A percentile compares a stretch with the other conserved stretches of the same genome.
phyloP scores from a whole-genome alignment of 164 flowering plant species.

The Piper longum region DNA sequence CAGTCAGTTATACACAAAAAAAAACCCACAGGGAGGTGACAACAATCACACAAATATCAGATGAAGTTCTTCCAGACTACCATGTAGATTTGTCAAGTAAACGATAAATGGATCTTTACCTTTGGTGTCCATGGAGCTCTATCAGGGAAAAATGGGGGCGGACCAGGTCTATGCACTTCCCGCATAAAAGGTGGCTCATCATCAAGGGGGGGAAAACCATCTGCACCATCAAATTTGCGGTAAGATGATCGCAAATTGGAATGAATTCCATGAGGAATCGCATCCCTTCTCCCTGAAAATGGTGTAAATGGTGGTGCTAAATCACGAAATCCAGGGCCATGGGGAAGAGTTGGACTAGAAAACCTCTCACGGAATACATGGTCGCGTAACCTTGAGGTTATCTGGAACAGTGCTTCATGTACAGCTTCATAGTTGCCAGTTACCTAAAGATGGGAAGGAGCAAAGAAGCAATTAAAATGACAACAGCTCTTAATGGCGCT shows the following conservation, averaged over 20 bases:
- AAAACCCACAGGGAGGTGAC: background rate
- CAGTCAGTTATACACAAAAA: too few relatives aligned
- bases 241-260: conserved; percentile 42
- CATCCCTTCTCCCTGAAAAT: conserved; percentile 57
- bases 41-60: background rate
- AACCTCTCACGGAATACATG: conserved; percentile 63
- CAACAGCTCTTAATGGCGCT: background rate
- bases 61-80: background rate
- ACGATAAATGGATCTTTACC: conserved; percentile 21
- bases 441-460: conserved; percentile 26
- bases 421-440: conserved; percentile 75
- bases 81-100: background rate
- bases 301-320: conserved; percentile 44
- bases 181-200: conserved; percentile 52
- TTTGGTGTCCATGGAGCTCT: conserved; percentile 55
- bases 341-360: conserved; percentile 34
- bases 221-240: conserved; percentile 40
- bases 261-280: conserved; percentile 56
- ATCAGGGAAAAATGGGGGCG: conserved; percentile 47
- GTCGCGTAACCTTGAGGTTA: conserved; percentile 54
- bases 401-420: conserved; percentile 82
- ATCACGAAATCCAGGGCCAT: conserved; percentile 46
- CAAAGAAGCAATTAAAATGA: background rate
- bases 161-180: conserved; percentile 44
- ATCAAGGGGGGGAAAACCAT: conserved; percentile 45